Evolutionary conservation across 2,329 filamentous ascomycete species (phyloP).

Genomic region (Xylariaceae sp.): DNA sequence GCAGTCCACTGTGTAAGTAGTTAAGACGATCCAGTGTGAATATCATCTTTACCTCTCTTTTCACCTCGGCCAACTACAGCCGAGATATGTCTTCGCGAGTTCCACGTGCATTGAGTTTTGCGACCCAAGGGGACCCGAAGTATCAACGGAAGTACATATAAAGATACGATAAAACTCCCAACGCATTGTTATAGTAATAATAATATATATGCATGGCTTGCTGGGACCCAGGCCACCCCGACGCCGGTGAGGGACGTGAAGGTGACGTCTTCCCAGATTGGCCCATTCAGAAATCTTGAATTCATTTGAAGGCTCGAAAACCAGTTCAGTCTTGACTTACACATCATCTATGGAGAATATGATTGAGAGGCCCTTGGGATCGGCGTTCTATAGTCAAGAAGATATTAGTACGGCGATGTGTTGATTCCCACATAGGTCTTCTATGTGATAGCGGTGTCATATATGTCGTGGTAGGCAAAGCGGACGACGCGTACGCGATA

Average conservation of each 20-base stretch:
- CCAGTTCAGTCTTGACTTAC: background rate
- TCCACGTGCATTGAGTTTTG: background rate
- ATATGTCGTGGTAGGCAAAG: background rate
- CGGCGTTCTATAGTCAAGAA: background rate
- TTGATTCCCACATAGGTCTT: background rate
- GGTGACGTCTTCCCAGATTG: background rate
- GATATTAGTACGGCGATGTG: background rate
- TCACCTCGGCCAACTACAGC: background rate
- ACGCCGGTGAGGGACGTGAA: background rate
- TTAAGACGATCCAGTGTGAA: background rate
- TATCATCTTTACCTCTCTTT: background rate
- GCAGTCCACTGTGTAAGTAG: background rate
- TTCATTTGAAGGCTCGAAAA: background rate
- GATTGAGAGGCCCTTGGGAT: background rate
- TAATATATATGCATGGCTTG: background rate
- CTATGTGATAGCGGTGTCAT: background rate
- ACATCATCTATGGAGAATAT: background rate
- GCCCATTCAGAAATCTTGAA: background rate
- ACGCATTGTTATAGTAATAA: background rate
- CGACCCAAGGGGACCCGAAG: background rate
- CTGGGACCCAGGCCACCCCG: background rate
- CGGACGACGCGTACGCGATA: constrained; percentile 2
- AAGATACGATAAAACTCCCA: background rate
- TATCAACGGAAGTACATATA: background rate
- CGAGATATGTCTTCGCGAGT: background rate